A percentile compares a stretch with the other conserved stretches of the same genome.
phyloP scores from a whole-genome alignment of 1,139 yeast genomes.

The Lipomyces yarrowii region DNA sequence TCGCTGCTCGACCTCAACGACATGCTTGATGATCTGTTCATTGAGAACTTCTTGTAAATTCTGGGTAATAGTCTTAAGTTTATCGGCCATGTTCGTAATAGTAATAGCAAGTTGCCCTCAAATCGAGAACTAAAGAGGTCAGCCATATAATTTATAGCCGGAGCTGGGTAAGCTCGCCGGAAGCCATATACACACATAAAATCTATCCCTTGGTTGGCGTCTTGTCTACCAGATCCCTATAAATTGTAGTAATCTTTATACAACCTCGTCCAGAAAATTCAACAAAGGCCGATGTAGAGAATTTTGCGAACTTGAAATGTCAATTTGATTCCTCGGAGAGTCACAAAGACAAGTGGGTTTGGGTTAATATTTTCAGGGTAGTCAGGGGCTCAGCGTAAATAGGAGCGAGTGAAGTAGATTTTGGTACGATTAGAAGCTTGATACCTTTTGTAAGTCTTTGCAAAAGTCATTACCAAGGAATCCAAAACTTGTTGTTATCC shows the following conservation, averaged over 20 bases:
- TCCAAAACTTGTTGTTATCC: background rate
- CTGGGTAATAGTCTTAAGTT: slow-evolving; percentile 76
- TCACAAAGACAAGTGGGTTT: background rate
- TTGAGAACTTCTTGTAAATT: slow-evolving; percentile 91
- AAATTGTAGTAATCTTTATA: background rate
- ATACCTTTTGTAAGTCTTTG: background rate
- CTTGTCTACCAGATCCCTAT: background rate
- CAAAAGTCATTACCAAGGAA: background rate
- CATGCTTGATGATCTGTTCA: slow-evolving; percentile 84
- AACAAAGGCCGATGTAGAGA: background rate
- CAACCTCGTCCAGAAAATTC: background rate
- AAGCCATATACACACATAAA: background rate
- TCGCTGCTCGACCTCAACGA: slow-evolving; percentile 77
- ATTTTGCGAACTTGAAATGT: background rate
- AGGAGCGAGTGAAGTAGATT: background rate
- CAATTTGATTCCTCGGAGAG: background rate
- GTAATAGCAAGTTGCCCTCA: background rate
- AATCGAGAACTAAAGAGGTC: background rate
- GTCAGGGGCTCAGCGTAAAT: background rate
- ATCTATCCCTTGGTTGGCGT: background rate
- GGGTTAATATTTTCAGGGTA: background rate
- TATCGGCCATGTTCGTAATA: slow-evolving; percentile 45
- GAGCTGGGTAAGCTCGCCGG: background rate
- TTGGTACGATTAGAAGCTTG: background rate
- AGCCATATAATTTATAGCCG: background rate